These are phyloP conservation scores for Cryptomeria japonica DNA, from an alignment of 75 land plant genomes.

Conservation along the genomic window DNA sequence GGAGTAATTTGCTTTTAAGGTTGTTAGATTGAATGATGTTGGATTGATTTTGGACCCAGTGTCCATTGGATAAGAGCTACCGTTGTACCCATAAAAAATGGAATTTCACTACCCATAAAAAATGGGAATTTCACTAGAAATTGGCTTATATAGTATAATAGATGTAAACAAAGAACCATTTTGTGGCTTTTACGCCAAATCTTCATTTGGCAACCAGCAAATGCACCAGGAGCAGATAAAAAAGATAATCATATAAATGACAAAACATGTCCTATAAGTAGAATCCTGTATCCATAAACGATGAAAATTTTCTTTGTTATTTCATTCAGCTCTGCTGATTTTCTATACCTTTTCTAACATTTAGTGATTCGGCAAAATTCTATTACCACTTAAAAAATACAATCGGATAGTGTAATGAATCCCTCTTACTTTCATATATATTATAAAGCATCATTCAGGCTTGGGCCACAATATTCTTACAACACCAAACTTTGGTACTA, in stretches of 20 bases:
- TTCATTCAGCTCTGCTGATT: not conserved
- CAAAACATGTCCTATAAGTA: not conserved
- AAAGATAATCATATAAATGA: not conserved
- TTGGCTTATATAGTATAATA: not conserved
- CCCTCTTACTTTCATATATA: not conserved
- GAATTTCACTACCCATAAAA: not conserved
- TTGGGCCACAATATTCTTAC: not conserved
- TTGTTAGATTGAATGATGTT: not conserved
- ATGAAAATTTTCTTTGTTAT: not conserved
- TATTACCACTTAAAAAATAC: not conserved
- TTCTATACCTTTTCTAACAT: not conserved
- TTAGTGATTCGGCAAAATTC: not conserved
- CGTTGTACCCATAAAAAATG: not conserved
- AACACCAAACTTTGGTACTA: not conserved
- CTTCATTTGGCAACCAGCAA: not conserved
- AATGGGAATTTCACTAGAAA: not conserved
- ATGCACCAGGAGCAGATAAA: not conserved
- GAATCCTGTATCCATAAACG: not conserved
- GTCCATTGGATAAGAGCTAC: not conserved
- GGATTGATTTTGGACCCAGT: not conserved
- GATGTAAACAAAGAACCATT: not conserved
- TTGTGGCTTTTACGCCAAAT: not conserved
- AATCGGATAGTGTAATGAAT: not conserved
- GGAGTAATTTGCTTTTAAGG: not conserved
- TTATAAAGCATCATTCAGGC: not conserved